A percentile compares a stretch with the other conserved stretches of the same genome.
phyloP scores from a whole-genome alignment of 179 eudicot genomes.

The Silene vulgaris region DNA sequence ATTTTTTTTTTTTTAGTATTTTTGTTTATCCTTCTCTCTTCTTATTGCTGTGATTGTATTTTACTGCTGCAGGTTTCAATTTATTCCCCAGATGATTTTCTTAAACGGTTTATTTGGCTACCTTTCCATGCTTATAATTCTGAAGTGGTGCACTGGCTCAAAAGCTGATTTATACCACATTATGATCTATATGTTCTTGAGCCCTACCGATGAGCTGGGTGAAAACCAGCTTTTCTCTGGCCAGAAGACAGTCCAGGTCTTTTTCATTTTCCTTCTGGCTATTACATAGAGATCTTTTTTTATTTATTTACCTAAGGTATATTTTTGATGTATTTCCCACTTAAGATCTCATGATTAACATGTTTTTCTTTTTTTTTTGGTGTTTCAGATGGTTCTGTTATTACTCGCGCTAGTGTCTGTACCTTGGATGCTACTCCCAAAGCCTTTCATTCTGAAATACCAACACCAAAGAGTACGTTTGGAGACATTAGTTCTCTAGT shows the following conservation, averaged over 20 bases:
- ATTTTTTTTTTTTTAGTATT: background rate
- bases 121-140: slow-evolving; percentile 62
- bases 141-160: slow-evolving; percentile 79
- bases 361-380: slow-evolving; percentile 1
- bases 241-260: slow-evolving; percentile 68
- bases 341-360: slow-evolving; percentile 1
- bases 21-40: slow-evolving; percentile 4
- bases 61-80: slow-evolving; percentile 53
- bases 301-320: background rate
- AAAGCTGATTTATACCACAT: slow-evolving; percentile 21
- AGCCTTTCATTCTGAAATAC: slow-evolving; percentile 70
- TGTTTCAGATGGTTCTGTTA: slow-evolving; percentile 50
- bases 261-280: slow-evolving; percentile 7
- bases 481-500: background rate
- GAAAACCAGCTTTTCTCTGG: slow-evolving; percentile 70
- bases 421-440: slow-evolving; percentile 83
- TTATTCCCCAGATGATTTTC: slow-evolving; percentile 75
- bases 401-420: slow-evolving; percentile 59
- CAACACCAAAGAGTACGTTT: slow-evolving; percentile 56
- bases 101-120: slow-evolving; percentile 68
- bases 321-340: background rate
- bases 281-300: background rate
- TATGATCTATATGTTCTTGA: slow-evolving; percentile 78
- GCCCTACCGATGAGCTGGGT: slow-evolving; percentile 72
- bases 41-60: slow-evolving; percentile 10